Base-by-base conservation (phyloP, 1,139 yeast species). In the Kodamaea ohmeri region DNA sequence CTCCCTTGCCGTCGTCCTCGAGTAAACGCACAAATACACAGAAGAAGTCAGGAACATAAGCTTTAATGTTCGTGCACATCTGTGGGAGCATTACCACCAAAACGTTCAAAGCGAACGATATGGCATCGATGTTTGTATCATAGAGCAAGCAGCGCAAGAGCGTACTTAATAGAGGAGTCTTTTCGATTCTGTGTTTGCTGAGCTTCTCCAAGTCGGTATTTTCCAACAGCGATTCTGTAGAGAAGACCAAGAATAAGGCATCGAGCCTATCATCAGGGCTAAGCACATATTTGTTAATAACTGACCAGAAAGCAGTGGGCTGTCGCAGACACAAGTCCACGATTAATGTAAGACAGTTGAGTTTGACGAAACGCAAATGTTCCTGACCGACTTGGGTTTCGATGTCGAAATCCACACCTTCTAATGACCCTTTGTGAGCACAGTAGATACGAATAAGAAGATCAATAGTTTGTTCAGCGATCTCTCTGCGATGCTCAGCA, bases 21-120 rank as follows among this genome's bases (percentile, higher is more conserved):
- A 47, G 36, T 5, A 76, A 49, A 24, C 85, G 56, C 2, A 76
- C 63, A 42, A 69, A 73, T 1, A 77, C 58, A 1, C 71, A 61
- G 35, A 76, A 63, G 6, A 80, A 45, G 27, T 71, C 73, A 0
- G 77, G 67, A 5, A 78, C 46, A 35, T 58, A 58, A 0, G 52
- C 42, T 1, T 61, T 53, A 3, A 76, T 49, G 14, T 50, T 56
- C 20, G 60, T 57, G 39, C 73, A 65, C 1, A 77, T 54, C 44
- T 76, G 77, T 0, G 87, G 87, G 6, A 80, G 51, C 7, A 74
- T 42, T 82, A 81, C 78, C 5, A 73, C 67, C 35, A 80, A 45
- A 0, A 69, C 55, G 1, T 73, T 66, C 12, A 75, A 50, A 2
- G 74, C 65, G 6, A 72, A 58, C 21, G 67, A 61, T 13, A 80